These are phyloP conservation scores for Prinsepia uniflora DNA, from an alignment of 306 rosid species.

Conservation along the genomic window DNA sequence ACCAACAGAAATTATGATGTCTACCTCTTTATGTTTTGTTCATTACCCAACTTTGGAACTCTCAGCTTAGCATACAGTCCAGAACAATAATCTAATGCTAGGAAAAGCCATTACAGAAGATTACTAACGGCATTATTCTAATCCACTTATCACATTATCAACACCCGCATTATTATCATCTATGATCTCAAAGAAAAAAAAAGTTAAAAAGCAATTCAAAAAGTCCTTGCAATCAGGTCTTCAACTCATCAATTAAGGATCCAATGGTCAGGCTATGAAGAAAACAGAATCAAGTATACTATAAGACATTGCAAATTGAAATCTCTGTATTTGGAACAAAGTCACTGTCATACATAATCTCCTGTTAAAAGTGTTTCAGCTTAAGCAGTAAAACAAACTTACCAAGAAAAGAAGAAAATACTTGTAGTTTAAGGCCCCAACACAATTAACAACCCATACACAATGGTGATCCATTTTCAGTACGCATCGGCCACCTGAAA, in stretches of 20 bases:
- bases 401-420: slow-evolving; percentile 96
- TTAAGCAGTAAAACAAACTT: slow-evolving; percentile 30
- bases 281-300: slow-evolving; percentile 3
- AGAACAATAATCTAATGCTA: not conserved
- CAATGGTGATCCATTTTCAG: slow-evolving; percentile 99
- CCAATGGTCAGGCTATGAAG: not conserved
- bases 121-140: not conserved
- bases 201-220: not conserved
- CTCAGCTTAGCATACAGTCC: not conserved
- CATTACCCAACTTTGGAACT: not conserved
- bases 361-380: not conserved
- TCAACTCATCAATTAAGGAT: not conserved
- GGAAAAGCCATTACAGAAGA: not conserved
- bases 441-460: slow-evolving; percentile 99
- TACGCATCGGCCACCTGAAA: slow-evolving; percentile 91
- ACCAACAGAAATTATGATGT: not conserved
- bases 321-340: slow-evolving; percentile 14
- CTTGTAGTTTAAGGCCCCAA: slow-evolving; percentile 91
- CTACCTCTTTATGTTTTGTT: not conserved
- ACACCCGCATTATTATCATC: not conserved
- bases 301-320: slow-evolving; percentile 13
- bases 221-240: not conserved
- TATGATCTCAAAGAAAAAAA: not conserved
- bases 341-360: slow-evolving; percentile 3
- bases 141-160: not conserved